A percentile compares a stretch with the other conserved stretches of the same genome.
phyloP scores from a whole-genome alignment of 495 filamentous ascomycete species.

The Chaetomium tenue region DNA sequence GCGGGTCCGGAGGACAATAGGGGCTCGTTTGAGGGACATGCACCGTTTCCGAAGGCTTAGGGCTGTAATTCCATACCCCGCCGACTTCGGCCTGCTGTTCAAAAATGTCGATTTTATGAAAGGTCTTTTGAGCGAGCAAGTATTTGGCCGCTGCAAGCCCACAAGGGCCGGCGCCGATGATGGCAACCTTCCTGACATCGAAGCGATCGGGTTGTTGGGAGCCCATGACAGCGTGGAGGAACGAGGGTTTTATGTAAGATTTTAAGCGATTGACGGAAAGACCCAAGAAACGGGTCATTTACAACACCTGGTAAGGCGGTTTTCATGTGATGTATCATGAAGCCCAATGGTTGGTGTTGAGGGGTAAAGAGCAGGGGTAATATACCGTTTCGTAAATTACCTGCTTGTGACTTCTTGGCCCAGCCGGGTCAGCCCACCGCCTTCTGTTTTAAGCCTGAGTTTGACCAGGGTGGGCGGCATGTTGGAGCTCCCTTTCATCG shows the following conservation, averaged over 20 bases:
- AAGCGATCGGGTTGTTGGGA: constrained; percentile 31
- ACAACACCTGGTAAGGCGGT: too few species aligned
- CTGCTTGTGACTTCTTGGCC: neutral
- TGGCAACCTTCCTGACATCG: constrained; percentile 54
- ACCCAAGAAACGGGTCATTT: too few species aligned
- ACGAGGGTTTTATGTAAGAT: neutral
- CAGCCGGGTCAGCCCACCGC: neutral
- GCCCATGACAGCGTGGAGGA: constrained; percentile 27
- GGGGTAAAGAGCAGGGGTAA: neutral
- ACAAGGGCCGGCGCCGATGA: constrained; percentile 70
- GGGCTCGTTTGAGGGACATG: constrained; percentile 46
- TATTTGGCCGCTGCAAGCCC: constrained; percentile 71
- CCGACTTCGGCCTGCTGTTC: constrained; percentile 75
- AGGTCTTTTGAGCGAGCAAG: constrained; percentile 68
- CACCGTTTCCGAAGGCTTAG: constrained; percentile 31
- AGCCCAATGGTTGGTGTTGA: constrained; percentile 5
- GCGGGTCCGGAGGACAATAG: constrained; percentile 41
- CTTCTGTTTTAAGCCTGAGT: neutral
- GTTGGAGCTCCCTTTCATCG: constrained; percentile 2
- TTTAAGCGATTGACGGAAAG: neutral
- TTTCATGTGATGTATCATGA: neutral
- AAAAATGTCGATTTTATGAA: constrained; percentile 70
- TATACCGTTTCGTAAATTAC: neutral
- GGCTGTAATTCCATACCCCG: constrained; percentile 79
- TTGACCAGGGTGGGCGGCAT: neutral